A percentile compares a stretch with the other conserved stretches of the same genome.
Conservation (phyloP, 1,284 basidiomycete species). For the Ganoderma lucidum region DNA sequence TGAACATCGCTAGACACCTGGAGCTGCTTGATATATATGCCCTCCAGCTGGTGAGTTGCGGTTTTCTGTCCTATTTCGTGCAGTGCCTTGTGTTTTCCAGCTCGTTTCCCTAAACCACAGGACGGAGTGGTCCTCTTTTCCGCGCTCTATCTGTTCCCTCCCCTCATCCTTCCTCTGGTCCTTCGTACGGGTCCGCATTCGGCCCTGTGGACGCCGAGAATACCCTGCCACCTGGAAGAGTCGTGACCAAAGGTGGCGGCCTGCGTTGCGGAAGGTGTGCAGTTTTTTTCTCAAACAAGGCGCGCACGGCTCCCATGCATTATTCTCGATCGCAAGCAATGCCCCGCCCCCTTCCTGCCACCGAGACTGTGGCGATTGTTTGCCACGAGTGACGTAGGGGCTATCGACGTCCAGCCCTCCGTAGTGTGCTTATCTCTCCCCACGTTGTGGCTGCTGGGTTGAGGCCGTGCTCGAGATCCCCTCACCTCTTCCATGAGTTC, state of each 20-base stretch:
- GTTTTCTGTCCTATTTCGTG: neutral
- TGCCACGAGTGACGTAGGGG: neutral
- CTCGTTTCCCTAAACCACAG: neutral
- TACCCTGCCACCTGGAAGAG: neutral
- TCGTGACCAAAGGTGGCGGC: neutral
- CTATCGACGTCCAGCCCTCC: neutral
- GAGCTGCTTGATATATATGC: constrained; percentile 63
- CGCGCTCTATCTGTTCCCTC: neutral
- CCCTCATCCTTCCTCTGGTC: neutral
- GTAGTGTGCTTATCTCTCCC: neutral
- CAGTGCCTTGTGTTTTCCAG: neutral
- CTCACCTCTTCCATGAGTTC: neutral
- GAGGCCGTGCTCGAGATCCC: neutral
- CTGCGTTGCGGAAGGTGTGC: neutral
- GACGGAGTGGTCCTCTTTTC: neutral
- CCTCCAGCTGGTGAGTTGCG: constrained; percentile 62
- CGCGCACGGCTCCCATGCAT: neutral
- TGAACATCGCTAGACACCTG: constrained; percentile 69
- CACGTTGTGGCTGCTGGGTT: neutral
- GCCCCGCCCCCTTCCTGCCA: neutral
- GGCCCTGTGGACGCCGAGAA: no score
- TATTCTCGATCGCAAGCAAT: neutral
- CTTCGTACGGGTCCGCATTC: no score
- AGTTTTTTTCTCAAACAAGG: neutral
- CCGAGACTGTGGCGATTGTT: neutral